Conservation (phyloP, 352 stramenopile genomes). For the Labyrinthula sp. region DNA sequence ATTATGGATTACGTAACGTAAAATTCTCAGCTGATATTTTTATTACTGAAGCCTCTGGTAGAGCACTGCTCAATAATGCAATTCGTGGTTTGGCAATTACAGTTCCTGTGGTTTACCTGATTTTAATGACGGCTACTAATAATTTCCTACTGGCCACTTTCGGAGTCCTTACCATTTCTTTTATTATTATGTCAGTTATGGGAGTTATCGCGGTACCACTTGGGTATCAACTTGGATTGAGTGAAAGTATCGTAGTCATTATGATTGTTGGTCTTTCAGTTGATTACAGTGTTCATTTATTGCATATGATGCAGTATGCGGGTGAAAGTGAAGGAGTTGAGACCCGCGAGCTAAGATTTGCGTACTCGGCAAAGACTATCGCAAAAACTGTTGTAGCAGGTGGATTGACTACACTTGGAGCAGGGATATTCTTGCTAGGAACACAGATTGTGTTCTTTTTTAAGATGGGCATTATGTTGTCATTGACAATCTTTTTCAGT, state of each 20-base stretch:
- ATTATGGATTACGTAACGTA: no score
- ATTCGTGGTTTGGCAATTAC: slow-evolving; percentile 32
- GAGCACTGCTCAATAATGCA: no score
- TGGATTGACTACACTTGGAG: slow-evolving; percentile 33
- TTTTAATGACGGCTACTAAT: slow-evolving; percentile 31
- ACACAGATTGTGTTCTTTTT: slow-evolving; percentile 34
- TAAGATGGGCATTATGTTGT: slow-evolving; percentile 36
- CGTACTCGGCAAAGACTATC: slow-evolving; percentile 30
- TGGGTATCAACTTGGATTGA: slow-evolving; percentile 33
- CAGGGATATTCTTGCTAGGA: slow-evolving; percentile 30
- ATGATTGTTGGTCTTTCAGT: slow-evolving; percentile 36
- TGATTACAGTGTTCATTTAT: slow-evolving; percentile 34
- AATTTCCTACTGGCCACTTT: slow-evolving; percentile 33
- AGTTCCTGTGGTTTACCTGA: slow-evolving; percentile 32
- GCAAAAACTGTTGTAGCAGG: slow-evolving; percentile 34
- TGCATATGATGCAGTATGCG: slow-evolving; percentile 33
- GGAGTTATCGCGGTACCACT: slow-evolving; percentile 28
- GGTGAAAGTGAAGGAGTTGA: slow-evolving; percentile 13
- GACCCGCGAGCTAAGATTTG: slow-evolving; percentile 23
- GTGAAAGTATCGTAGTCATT: slow-evolving; percentile 32
- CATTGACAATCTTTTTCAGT: no score
- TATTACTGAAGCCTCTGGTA: no score
- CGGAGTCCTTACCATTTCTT: slow-evolving; percentile 32
- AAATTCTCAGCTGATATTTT: no score
- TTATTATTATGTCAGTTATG: slow-evolving; percentile 33